These are phyloP conservation scores for Phyllosticta paracitricarpa DNA, from an alignment of 2,329 filamentous ascomycete genomes.

Conservation along the genomic window DNA sequence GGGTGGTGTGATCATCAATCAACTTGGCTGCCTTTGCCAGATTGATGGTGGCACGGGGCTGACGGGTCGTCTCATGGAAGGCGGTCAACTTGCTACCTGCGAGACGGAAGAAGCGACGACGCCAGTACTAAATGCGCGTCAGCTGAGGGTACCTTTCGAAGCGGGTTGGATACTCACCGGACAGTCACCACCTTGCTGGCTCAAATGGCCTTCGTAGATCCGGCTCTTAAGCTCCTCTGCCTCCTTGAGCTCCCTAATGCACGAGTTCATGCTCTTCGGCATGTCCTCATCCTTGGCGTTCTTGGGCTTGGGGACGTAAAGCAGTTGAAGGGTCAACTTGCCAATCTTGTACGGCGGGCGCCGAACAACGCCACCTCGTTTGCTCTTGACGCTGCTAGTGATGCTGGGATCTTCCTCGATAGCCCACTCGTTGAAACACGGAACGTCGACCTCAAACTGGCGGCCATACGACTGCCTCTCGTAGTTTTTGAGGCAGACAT, in stretches of 20 bases:
- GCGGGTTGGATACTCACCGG: constrained; percentile 55
- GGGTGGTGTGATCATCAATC: constrained; percentile 78
- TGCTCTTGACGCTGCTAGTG: constrained; percentile 86
- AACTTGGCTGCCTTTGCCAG: constrained; percentile 84
- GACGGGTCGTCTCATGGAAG: constrained; percentile 89
- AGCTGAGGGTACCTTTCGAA: background rate
- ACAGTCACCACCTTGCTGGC: constrained; percentile 95
- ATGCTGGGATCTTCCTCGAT: constrained; percentile 64
- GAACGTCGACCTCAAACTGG: constrained; percentile 77
- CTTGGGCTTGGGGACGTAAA: constrained; percentile 90
- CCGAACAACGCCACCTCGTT: constrained; percentile 64
- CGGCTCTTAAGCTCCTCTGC: constrained; percentile 71
- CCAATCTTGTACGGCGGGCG: constrained; percentile 93
- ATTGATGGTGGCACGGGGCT: constrained; percentile 95
- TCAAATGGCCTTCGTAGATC: constrained; percentile 79
- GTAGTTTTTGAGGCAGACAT: constrained; percentile 88
- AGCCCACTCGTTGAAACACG: constrained; percentile 98
- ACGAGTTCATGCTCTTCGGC: constrained; percentile 98
- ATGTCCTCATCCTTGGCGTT: constrained; percentile 84
- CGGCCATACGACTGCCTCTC: constrained; percentile 81
- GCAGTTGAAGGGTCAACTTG: constrained; percentile 83
- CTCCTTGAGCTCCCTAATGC: constrained; percentile 84
- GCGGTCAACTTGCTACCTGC: constrained; percentile 85
- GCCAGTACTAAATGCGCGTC: constrained; percentile 66
- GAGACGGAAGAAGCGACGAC: constrained; percentile 93